Evolutionary conservation across 306 rosid species (phyloP), one percentile per base, ranked within the genome.

Genomic region (Oemleria cerasiformis): DNA sequence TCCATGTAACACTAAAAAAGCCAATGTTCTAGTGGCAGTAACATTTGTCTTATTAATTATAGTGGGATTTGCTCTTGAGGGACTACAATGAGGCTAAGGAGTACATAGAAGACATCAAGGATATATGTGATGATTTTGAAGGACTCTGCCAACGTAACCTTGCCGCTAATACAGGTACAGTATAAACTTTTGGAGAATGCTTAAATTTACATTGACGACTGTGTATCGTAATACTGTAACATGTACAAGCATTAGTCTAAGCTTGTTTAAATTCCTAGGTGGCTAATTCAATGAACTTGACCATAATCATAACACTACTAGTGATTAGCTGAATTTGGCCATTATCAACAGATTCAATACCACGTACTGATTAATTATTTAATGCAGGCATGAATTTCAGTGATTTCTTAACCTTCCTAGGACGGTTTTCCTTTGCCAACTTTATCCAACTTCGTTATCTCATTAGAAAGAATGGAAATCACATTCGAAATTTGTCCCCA

Each of bases 61-160:
- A 91, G 99, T 86, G 97, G 96, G 89, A 89, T 77, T 88, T 89
- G 74, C 96, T 94, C 75, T 68, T 70, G 65, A 78, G 78, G 72
- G 99, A 94, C 80, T 91, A 91, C 87, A 78, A 82, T 12, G 97
- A 94, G 74, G 97, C 99, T 53, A 89, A 79, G 84, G 97, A 88
- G 77, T 89, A 89, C 86, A 89, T 91, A 75, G 96, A 94, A 85
- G 99, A 94, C 83, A 86, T 94, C 74, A 86, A 82, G 85, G 92
- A 91, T 85, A 64, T 89, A 75, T 91, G 96, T 65, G 97, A 94
- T 50, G 90, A 91, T 78, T 91, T 82, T 80, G 99, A 91, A 86
- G 86, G 88, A 81, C 97, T 94, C 65, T 94, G 99, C 83, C 97
- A 94, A 71, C 95, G 92, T 73, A 94, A 94, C 75, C 96, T 94